A percentile compares a stretch with the other conserved stretches of the same genome.
Evolutionary conservation across 257 asterid genomes (phyloP).

Genomic region (Datura wrightii): DNA sequence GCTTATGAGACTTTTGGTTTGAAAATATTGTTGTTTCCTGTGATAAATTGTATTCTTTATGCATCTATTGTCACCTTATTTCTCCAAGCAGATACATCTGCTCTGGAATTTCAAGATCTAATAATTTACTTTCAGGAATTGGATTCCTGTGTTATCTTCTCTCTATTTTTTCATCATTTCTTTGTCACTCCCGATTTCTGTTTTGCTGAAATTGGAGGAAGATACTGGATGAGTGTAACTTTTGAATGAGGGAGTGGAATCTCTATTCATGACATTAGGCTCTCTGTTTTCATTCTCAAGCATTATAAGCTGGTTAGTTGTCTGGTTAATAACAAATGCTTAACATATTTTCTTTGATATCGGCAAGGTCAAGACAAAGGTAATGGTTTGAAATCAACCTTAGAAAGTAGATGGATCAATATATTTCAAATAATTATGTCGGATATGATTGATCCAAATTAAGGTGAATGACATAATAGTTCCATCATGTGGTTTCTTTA

Average conservation of each 20-base stretch:
- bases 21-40: not conserved
- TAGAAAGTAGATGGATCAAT: not conserved
- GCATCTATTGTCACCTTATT: not conserved
- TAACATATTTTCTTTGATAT: not conserved
- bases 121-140: not conserved
- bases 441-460: not conserved
- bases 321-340: not conserved
- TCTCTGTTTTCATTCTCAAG: not conserved
- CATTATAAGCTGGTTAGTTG: not conserved
- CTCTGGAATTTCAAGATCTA: constrained; percentile 6
- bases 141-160: not conserved
- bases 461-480: not conserved
- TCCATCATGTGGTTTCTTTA: not conserved
- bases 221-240: not conserved
- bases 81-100: not conserved
- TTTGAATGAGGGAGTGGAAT: not conserved
- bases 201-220: constrained; percentile 7
- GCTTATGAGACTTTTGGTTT: constrained; percentile 10
- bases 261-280: not conserved
- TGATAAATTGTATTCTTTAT: not conserved
- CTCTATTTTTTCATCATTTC: not conserved
- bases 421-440: not conserved
- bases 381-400: not conserved
- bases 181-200: not conserved
- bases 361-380: not conserved